A percentile compares a stretch with the other conserved stretches of the same genome.
phyloP scores from a whole-genome alignment of 2,329 filamentous ascomycete species.

The Alternaria brassicicola region DNA sequence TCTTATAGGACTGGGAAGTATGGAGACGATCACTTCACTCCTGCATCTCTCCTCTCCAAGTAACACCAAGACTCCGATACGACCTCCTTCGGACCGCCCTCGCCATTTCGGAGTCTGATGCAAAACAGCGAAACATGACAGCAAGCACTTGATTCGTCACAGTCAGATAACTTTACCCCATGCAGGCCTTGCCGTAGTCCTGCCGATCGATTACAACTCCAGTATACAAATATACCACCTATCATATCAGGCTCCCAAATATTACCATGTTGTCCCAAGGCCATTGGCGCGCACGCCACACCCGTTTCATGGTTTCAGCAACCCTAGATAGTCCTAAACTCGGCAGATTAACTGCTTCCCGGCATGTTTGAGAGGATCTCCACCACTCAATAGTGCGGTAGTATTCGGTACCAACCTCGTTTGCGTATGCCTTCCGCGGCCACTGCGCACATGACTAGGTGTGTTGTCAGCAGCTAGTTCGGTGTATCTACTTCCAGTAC shows the following conservation, averaged over 20 bases:
- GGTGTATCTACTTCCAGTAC: neutral
- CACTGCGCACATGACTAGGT: neutral
- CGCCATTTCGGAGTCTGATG: neutral
- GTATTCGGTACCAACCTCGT: neutral
- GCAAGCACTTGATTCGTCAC: neutral
- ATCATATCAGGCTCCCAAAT: neutral
- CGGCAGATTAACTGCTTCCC: neutral
- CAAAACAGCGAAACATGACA: neutral
- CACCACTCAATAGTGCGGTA: neutral
- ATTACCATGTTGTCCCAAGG: neutral
- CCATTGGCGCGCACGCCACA: neutral
- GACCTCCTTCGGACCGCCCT: neutral
- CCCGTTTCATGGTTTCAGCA: neutral
- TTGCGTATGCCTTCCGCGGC: neutral
- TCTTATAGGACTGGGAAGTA: neutral
- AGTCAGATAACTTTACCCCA: neutral
- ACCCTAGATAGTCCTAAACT: neutral
- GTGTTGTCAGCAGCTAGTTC: neutral
- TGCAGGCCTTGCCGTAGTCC: neutral
- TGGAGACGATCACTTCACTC: neutral
- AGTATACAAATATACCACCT: slow-evolving; percentile 1
- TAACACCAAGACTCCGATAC: slow-evolving; percentile 1
- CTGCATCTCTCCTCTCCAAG: neutral
- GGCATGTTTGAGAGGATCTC: neutral
- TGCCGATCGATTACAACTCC: neutral